phyloP scores from a whole-genome alignment of 1,139 yeast species.

The Pichia sp. region DNA sequence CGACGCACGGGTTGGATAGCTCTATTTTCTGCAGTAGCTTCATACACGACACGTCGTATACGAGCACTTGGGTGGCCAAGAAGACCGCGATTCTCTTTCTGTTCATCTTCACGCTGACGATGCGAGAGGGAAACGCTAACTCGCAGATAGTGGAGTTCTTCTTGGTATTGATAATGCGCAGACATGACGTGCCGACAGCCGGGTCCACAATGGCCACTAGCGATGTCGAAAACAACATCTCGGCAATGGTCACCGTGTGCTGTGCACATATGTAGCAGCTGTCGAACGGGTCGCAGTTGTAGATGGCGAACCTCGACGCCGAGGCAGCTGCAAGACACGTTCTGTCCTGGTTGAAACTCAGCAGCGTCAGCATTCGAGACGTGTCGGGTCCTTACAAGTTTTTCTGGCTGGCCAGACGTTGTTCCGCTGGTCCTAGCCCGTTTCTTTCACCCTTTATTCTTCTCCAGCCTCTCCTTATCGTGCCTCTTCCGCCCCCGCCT shows the following conservation, averaged over 20 bases:
- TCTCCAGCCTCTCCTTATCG: background rate
- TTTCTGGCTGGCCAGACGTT: too few relatives aligned
- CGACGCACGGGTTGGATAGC: conserved; percentile 39
- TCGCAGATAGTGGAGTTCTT: conserved; percentile 59
- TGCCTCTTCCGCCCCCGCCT: too few relatives aligned
- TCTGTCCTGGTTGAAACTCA: conserved; percentile 87
- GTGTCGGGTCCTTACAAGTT: too few relatives aligned
- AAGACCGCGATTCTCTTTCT: conserved; percentile 70
- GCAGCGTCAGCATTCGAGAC: background rate
- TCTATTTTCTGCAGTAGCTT: conserved; percentile 83
- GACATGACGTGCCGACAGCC: conserved; percentile 44
- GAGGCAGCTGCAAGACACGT: conserved; percentile 84
- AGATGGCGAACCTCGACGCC: conserved; percentile 72
- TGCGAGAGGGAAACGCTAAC: conserved; percentile 80
- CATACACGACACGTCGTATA: conserved; percentile 88
- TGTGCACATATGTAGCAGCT: conserved; percentile 51
- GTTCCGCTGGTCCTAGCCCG: background rate
- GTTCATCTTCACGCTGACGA: conserved; percentile 73
- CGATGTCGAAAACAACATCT: conserved; percentile 89
- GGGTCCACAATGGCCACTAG: conserved; percentile 77
- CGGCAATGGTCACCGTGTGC: conserved; percentile 69
- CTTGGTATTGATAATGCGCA: conserved; percentile 54
- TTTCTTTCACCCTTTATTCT: background rate
- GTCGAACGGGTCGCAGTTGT: conserved; percentile 88
- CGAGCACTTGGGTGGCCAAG: conserved; percentile 78